Base-by-base conservation (phyloP, 352 stramenopile genomes). In the Phytophthora hybrid region DNA sequence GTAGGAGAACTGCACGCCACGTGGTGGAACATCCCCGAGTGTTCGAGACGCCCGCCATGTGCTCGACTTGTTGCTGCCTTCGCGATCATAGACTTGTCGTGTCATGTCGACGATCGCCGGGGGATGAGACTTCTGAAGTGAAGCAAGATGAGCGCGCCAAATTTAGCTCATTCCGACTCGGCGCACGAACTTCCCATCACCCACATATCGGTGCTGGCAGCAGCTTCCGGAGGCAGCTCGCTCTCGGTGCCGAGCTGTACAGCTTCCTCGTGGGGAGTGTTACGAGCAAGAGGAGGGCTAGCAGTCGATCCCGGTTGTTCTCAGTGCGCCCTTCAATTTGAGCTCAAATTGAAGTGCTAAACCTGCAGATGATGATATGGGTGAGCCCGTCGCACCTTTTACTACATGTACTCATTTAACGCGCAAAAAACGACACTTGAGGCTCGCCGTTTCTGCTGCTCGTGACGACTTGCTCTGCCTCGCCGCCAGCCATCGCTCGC, bases 91-190 rank as follows among this genome's bases (percentile, higher is more conserved):
- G 11, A 13, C 37, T 44, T 44, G 2, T 18, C 13, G 5, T 44
- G 37, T 44, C 18, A 19, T 53, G 41, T 49, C 41, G 41, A 49
- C 41, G 34, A 14, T 64, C 44, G 32, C 18, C 31, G 11, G n/a
- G 58, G 23, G 67, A 74, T 74, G 67, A 60, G 59, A 59, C 53
- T 69, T 74, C 67, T 74, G 61, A 71, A 71, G 61, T 66, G 37
- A n/a, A 54, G 41, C 14, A 51, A 21, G 61, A 74, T 74, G 68
- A 49, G 68, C 62, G 16, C 6, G n/a, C 55, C 44, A 39, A 66
- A 66, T 54, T 71, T 66, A 67, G 46, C 56, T 59, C 16, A 14
- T 56, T 56, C 37, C 19, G 34, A 13, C 34, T 41, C 34, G 11
- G 34, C 34, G 34, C 34, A 4, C 34, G 34, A 13, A 4, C 34